Percentiles rank a stretch among this genome's conserved stretches.
phyloP scores from a whole-genome alignment of 345 rosid genomes.

The Microcos paniculata region DNA sequence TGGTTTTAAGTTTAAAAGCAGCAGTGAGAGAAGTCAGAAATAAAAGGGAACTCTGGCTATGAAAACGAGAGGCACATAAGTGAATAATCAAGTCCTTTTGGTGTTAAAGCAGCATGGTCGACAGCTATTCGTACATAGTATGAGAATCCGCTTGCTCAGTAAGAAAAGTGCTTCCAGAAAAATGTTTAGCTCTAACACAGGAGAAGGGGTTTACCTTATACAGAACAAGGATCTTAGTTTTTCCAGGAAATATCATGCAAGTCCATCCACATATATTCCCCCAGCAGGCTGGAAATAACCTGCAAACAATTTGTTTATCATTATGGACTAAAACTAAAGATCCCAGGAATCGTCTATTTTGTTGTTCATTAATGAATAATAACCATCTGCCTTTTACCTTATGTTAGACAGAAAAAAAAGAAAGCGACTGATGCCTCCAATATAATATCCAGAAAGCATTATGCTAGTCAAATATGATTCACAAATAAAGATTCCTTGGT shows the following conservation, averaged over 20 bases:
- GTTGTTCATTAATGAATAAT: background rate
- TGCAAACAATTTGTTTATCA: background rate
- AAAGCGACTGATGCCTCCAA: background rate
- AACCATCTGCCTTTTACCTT: background rate
- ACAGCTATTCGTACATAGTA: background rate
- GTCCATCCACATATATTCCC: background rate
- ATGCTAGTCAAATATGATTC: background rate
- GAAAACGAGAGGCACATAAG: background rate
- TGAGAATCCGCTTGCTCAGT: background rate
- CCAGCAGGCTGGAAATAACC: background rate
- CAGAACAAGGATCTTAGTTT: background rate
- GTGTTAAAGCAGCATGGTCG: background rate
- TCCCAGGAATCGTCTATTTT: background rate
- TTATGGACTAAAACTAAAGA: background rate
- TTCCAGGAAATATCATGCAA: background rate
- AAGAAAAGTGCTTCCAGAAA: background rate
- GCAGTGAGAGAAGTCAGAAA: background rate
- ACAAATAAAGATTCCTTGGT: background rate
- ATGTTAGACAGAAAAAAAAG: background rate
- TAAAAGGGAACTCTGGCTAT: background rate
- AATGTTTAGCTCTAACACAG: background rate
- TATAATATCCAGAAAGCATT: background rate
- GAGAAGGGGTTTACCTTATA: no score
- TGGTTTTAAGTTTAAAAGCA: background rate
- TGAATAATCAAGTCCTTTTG: background rate